Conservation (phyloP, 805 yeast species). For the Sungouiozyma intestinalis region DNA sequence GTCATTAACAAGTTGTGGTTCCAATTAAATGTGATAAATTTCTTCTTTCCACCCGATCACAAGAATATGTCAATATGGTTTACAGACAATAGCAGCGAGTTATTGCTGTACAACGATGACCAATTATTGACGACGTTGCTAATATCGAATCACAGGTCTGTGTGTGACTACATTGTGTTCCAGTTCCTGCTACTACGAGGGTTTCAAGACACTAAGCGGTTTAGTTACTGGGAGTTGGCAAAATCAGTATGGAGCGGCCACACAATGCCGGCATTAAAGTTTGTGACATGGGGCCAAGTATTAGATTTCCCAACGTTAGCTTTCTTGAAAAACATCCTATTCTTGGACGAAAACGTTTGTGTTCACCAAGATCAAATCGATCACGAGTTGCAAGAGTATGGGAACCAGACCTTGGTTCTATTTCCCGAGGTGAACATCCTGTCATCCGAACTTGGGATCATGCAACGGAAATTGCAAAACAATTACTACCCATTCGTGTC, state of each 20-base stretch:
- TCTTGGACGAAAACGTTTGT: conserved; percentile 63
- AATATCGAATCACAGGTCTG: conserved; percentile 51
- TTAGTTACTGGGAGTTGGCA: too few species aligned
- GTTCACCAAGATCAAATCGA: conserved; percentile 23
- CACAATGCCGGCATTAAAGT: conserved; percentile 31
- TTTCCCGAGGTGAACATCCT: conserved; percentile 82
- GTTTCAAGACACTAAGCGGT: neutral
- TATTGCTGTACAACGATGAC: conserved; percentile 7
- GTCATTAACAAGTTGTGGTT: conserved; percentile 9
- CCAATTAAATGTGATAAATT: conserved; percentile 12
- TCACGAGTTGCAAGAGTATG: conserved; percentile 23
- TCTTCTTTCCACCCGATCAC: conserved; percentile 12
- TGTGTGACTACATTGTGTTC: conserved; percentile 54
- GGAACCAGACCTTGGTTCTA: conserved; percentile 49
- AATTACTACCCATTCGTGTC: conserved; percentile 46
- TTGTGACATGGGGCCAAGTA: conserved; percentile 60
- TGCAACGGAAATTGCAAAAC: conserved; percentile 45
- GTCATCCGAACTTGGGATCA: conserved; percentile 35
- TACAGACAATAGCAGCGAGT: conserved; percentile 17
- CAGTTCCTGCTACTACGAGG: neutral
- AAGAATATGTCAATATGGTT: conserved; percentile 16
- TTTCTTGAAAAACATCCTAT: conserved; percentile 37
- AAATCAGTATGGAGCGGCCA: neutral
- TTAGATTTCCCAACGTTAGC: conserved; percentile 51
- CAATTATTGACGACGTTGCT: conserved; percentile 14